Evolutionary conservation across 1,284 basidiomycete genomes (phyloP), one percentile per base, ranked within the genome.

Genomic region (Calocybe gambosa): DNA sequence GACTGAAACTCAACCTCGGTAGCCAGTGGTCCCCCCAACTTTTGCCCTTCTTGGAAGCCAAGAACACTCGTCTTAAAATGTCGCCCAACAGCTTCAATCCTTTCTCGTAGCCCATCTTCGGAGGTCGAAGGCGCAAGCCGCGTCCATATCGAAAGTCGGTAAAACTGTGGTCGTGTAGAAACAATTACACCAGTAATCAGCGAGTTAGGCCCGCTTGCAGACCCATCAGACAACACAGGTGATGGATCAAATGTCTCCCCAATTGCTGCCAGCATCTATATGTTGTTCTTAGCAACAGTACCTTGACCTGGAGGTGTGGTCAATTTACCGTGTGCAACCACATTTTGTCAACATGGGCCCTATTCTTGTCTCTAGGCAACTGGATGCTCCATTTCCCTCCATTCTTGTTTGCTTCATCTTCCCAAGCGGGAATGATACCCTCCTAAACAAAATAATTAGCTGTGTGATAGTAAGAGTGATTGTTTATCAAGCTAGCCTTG

Each of bases 381-480:
- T 99, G 96, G 54, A 99, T 93, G 61, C 87, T 89, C 95, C 95
- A 99, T 72, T 98, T 99, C 50, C 95, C 95, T 42, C 95, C 95
- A 56, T 89, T 80, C 65, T 93, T 92, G 71, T 99, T 99, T 35
- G 92, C 90, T 42, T 89, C 81, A 59, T 96, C 93, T 65, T 97
- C 93, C 93, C 93, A 97, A 43, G 93, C 93, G 13, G 93, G 93
- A 58, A 94, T 93, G 59, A 97, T 94, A 29, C 87, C 89, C 59
- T 93, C 89, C 89, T 93, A 57, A 19, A 2, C 37, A 58, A 49
- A 51, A 46, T 40, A 47, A 31, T 12, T 16, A 15, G 39, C 39
- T 43, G 25, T n/a, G 7, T 7, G 3, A 26, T 7, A 16, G 16
- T 5, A 20, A 25, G 7, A 20, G 20, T 39, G 23, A n/a, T n/a